Percentiles rank a stretch among this genome's conserved stretches.
These are phyloP conservation scores for Curvularia spicifera DNA, from an alignment of 2,329 filamentous ascomycete species.

Conservation along the genomic window DNA sequence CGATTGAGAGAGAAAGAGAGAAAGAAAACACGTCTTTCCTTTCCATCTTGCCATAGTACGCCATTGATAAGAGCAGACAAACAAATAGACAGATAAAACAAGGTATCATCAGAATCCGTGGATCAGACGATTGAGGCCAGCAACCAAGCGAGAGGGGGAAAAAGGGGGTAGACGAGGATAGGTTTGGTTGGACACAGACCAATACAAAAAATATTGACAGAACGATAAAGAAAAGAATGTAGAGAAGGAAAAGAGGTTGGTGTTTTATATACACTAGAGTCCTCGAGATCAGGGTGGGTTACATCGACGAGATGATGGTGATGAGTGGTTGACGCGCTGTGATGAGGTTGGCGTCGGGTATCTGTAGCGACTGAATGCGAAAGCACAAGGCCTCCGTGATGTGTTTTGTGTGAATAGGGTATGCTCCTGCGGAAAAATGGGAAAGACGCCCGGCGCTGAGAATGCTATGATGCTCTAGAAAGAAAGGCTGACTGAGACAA, in stretches of 20 bases:
- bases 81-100: constrained; percentile 2
- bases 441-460: constrained; percentile 38
- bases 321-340: constrained; percentile 13
- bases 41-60: constrained; percentile 16
- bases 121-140: constrained; percentile 6
- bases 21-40: background rate
- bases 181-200: constrained; percentile 12
- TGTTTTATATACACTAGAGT: constrained; percentile 6
- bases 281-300: background rate
- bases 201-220: constrained; percentile 7
- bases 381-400: constrained; percentile 27
- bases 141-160: constrained; percentile 3
- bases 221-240: constrained; percentile 13
- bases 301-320: constrained; percentile 3
- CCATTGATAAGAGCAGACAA: constrained; percentile 2
- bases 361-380: constrained; percentile 45
- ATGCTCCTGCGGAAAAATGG: constrained; percentile 4
- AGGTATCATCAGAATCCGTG: constrained; percentile 7
- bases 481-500: constrained; percentile 21
- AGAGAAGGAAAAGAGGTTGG: constrained; percentile 5
- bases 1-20: background rate
- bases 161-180: background rate
- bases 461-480: constrained; percentile 37
- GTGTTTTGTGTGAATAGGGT: background rate
- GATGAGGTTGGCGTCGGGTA: constrained; percentile 41